These are phyloP conservation scores for Bipolaris cookei DNA, from an alignment of 2,329 filamentous ascomycete species.

Conservation along the genomic window DNA sequence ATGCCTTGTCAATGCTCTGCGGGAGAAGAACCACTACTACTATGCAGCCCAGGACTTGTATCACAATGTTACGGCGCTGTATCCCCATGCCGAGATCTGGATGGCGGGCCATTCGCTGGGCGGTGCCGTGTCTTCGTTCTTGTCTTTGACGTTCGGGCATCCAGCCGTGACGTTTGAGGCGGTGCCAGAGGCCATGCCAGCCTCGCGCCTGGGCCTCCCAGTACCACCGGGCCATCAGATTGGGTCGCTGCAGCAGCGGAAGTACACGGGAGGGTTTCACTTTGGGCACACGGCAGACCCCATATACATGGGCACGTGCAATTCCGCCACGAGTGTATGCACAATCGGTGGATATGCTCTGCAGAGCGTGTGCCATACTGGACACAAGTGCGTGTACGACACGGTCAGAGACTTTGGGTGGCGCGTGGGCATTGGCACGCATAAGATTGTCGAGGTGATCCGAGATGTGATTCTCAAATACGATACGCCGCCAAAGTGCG, in stretches of 20 bases:
- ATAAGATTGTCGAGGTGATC: conserved; percentile 89
- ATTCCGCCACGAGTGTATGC: conserved; percentile 85
- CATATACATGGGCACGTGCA: conserved; percentile 91
- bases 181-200: conserved; percentile 87
- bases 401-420: conserved; percentile 91
- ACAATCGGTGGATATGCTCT: conserved; percentile 92
- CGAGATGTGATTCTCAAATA: conserved; percentile 85
- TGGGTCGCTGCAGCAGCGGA: conserved; percentile 65
- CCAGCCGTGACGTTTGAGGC: conserved; percentile 94
- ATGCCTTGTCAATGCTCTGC: conserved; percentile 77
- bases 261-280: conserved; percentile 79
- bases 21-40: conserved; percentile 89
- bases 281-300: conserved; percentile 97
- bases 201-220: conserved; percentile 82
- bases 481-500: conserved; percentile 78
- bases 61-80: conserved; percentile 87
- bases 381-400: conserved; percentile 87
- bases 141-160: conserved; percentile 88
- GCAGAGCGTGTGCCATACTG: conserved; percentile 91
- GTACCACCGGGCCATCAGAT: conserved; percentile 79
- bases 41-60: conserved; percentile 87
- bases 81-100: conserved; percentile 86
- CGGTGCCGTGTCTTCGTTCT: conserved; percentile 83
- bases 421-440: conserved; percentile 88
- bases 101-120: conserved; percentile 91